Conservation (phyloP, 2,329 filamentous ascomycete species). For the Fusarium continuum region DNA sequence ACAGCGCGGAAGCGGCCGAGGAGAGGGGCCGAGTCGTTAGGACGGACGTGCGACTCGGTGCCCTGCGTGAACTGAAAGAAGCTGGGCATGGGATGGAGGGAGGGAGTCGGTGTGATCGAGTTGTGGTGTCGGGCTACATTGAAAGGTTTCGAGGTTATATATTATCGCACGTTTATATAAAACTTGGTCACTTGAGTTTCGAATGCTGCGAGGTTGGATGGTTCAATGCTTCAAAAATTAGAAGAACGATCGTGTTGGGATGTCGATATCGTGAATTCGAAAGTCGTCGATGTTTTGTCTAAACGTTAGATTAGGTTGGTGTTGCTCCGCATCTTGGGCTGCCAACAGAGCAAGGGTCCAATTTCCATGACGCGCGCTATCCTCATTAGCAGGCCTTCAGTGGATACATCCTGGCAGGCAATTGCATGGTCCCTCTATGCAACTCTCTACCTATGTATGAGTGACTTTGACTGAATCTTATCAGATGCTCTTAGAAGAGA, state of each 20-base stretch:
- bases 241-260: slow-evolving; percentile 1
- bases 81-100: slow-evolving; percentile 60
- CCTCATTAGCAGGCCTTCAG: slow-evolving; percentile 17
- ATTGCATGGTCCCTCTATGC: slow-evolving; percentile 12
- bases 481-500: background rate
- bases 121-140: slow-evolving; percentile 33
- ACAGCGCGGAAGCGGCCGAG: slow-evolving; percentile 73
- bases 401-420: background rate
- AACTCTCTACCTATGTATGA: background rate
- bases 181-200: background rate
- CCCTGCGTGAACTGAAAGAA: slow-evolving; percentile 76
- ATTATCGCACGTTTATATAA: background rate
- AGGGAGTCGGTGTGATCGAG: slow-evolving; percentile 18
- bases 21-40: slow-evolving; percentile 66
- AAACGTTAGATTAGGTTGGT: slow-evolving; percentile 13
- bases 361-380: slow-evolving; percentile 25
- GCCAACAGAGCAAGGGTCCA: slow-evolving; percentile 29
- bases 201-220: background rate
- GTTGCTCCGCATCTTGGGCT: slow-evolving; percentile 25
- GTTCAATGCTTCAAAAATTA: background rate
- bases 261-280: slow-evolving; percentile 10
- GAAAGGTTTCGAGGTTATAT: slow-evolving; percentile 14
- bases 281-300: slow-evolving; percentile 21
- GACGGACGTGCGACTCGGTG: slow-evolving; percentile 64
- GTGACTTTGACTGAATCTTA: background rate